Evolutionary conservation across 352 stramenopile species (phyloP), one percentile per base, ranked within the genome.

Genomic region (Globisporangium sylvaticum): DNA sequence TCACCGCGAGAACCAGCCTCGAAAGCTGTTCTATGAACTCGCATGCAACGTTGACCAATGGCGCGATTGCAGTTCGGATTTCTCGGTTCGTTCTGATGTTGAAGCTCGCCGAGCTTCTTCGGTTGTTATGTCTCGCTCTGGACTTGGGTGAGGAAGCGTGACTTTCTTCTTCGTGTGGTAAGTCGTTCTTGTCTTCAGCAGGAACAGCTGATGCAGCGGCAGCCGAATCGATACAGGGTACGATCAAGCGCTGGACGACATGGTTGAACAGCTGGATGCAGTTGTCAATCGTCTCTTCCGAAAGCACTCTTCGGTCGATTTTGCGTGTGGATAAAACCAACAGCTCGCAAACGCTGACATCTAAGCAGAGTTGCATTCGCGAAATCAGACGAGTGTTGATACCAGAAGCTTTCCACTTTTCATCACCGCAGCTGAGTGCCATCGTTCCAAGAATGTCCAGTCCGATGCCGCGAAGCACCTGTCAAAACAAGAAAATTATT

Each of bases 201-300:
- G 59, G 44, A 10, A 64, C 68, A 54, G 68, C 68, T 42, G 69
- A 70, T 37, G 75, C 77, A n/a, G 73, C 76, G 15, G 74, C 80
- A 2, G 67, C 77, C 25, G 80, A 79, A 64, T 95, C 87, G 34
- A 96, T 84, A 54, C 75, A 90, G 20, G 85, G 85, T 32, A 93
- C 71, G 20, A 95, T 65, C 29, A 93, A 31, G 29, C 70, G 72
- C 12, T 87, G 79, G 52, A 91, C 71, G 0, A 80, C 61, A 34
- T 89, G 79, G 56, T 80, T 81, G 18, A 95, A 68, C 14, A 94
- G 65, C 64, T 86, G 72, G 31, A 90, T 78, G 60, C 84, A 96
- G 52, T 90, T 88, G 37, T 95, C 83, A 62, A 96, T 93, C 14
- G 29, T 81, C n/a, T 95, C 89, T 66, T 96, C 89, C 0, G 87